Base-by-base conservation (phyloP, 371 early-diverging fungal genomes). In the Antonospora locustae region DNA sequence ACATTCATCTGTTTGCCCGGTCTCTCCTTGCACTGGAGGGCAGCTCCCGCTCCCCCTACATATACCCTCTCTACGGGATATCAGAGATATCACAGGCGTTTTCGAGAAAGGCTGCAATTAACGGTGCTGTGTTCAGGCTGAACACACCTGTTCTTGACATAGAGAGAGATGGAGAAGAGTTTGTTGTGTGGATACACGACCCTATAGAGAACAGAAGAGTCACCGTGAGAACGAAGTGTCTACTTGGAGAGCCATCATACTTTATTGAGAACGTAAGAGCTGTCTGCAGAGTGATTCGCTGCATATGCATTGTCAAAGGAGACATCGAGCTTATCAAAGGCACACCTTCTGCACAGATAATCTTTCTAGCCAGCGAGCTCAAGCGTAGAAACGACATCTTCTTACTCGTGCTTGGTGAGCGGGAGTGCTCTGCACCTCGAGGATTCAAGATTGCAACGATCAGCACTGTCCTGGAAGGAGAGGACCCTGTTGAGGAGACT, bases 11-110 rank as follows among this genome's bases (percentile, higher is more conserved):
- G 57, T 97, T 94, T 71, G 82, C 88, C 60, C 81, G 80, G 30
- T 96, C 96, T 17, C 79, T 96, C 63, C 82, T 86, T n/a, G 81
- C 86, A 43, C 87, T 86, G 68, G 90, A 93, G 22, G 66, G 63
- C 25, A 51, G 49, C 22, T 32, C 48, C 63, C 86, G 87, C 78
- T 85, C 86, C 62, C 99, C 99, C n/a, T 99, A 91, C 77, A 87
- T 96, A 67, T 99, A 99, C 74, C 99, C 97, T 55, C 77, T 89
- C 55, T 92, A 92, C 67, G 99, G 99, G 43, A 78, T 99, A 45
- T 93, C 93, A 55, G 97, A 96, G 66, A 79, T 99, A 40, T 95
- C 95, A 32, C 99, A 99, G 77, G 87, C 90, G 11, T 98, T 96
- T 78, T 90, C 93, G 27, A 79, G 96, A 81, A 84, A 79, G 58